Evolutionary conservation across 345 rosid genomes (phyloP).

Genomic region (Turritis glabra): DNA sequence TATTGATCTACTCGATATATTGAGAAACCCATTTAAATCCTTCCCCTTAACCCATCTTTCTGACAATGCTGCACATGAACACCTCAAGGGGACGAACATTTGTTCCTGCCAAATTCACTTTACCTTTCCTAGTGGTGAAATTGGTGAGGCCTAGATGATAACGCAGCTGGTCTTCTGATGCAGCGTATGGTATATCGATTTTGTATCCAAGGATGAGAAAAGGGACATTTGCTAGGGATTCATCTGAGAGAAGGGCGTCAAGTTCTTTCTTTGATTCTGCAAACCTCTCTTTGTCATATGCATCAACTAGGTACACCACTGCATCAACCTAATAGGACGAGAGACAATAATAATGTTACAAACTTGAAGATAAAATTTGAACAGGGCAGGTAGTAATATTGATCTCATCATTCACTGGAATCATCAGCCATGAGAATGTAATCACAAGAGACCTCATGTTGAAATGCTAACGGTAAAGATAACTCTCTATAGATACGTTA

Average conservation of each 20-base stretch:
- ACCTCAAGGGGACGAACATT: constrained; percentile 71
- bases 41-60: constrained; percentile 65
- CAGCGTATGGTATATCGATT: constrained; percentile 47
- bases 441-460: not conserved
- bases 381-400: too few relatives aligned
- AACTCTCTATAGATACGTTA: not conserved
- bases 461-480: too few relatives aligned
- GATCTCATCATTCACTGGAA: not conserved
- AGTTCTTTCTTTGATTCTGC: constrained; percentile 12
- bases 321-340: constrained; percentile 55
- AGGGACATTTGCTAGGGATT: not conserved
- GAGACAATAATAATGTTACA: not conserved
- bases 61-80: constrained; percentile 71
- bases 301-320: constrained; percentile 67
- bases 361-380: not conserved
- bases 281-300: constrained; percentile 57
- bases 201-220: constrained; percentile 22
- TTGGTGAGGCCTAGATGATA: constrained; percentile 60
- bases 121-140: constrained; percentile 63
- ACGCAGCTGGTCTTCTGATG: constrained; percentile 67
- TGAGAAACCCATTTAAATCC: constrained; percentile 71
- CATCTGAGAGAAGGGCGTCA: constrained; percentile 22
- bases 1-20: constrained; percentile 49
- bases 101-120: constrained; percentile 52
- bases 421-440: not conserved